A percentile compares a stretch with the other conserved stretches of the same genome.
phyloP scores from a whole-genome alignment of 2,329 filamentous ascomycete genomes.

The Fusarium sacchari region DNA sequence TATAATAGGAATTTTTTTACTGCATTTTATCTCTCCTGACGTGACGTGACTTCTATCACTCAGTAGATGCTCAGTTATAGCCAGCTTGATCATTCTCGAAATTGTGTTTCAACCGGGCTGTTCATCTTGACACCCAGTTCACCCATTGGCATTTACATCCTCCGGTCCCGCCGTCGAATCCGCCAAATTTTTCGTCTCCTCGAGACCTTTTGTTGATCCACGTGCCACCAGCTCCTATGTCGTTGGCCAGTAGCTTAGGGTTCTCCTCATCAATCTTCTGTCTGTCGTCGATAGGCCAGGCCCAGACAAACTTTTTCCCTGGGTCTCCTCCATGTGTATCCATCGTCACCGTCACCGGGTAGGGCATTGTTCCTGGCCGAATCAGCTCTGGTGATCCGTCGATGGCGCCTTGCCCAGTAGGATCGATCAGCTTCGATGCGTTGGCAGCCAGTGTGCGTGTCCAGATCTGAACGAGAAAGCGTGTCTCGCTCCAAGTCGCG shows the following conservation, averaged over 20 bases:
- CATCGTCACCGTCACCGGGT: slow-evolving; percentile 68
- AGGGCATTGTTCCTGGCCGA: slow-evolving; percentile 69
- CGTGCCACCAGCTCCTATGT: slow-evolving; percentile 61
- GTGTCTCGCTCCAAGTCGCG: slow-evolving; percentile 68
- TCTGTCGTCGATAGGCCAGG: slow-evolving; percentile 60
- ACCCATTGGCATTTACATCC: slow-evolving; percentile 71
- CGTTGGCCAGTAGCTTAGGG: slow-evolving; percentile 58
- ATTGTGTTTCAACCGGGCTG: too few relatives aligned
- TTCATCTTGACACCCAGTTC: slow-evolving; percentile 57
- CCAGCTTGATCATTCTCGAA: too few relatives aligned
- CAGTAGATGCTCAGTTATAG: too few relatives aligned
- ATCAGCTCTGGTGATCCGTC: slow-evolving; percentile 46
- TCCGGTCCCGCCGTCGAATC: slow-evolving; percentile 70
- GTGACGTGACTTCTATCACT: too few relatives aligned
- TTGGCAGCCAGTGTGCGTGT: slow-evolving; percentile 60
- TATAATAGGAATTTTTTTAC: too few relatives aligned
- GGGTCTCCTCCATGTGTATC: slow-evolving; percentile 71
- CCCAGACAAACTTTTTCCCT: slow-evolving; percentile 63
- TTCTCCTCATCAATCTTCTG: slow-evolving; percentile 57
- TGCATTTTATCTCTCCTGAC: too few relatives aligned
- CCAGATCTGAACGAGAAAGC: slow-evolving; percentile 74
- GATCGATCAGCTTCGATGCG: slow-evolving; percentile 52
- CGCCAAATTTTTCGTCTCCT: slow-evolving; percentile 61
- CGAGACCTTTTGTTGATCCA: slow-evolving; percentile 62
- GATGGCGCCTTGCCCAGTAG: slow-evolving; percentile 44